Evolutionary conservation across 2,329 filamentous ascomycete species (phyloP).

Genomic region (Fusarium equiseti): DNA sequence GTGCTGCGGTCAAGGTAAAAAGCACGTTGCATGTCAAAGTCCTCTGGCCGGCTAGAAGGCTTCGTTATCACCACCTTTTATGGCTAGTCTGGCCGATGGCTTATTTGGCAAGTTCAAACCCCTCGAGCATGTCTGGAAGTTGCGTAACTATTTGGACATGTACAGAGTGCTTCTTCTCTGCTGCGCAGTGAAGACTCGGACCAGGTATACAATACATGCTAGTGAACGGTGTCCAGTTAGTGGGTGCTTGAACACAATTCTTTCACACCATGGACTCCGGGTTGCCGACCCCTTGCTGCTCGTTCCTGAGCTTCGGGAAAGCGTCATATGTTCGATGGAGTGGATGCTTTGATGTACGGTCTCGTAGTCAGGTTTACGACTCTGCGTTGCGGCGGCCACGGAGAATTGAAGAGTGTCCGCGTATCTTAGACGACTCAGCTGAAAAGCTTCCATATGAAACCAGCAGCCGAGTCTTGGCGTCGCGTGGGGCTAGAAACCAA

Average conservation of each 20-base stretch:
- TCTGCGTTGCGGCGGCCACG: background rate
- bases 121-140: background rate
- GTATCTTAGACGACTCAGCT: slow-evolving; percentile 16
- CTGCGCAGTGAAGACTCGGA: background rate
- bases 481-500: slow-evolving; percentile 35
- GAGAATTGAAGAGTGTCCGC: slow-evolving; percentile 1
- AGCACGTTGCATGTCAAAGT: slow-evolving; percentile 1
- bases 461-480: slow-evolving; percentile 32
- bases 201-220: background rate
- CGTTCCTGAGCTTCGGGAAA: background rate
- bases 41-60: slow-evolving; percentile 16
- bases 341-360: slow-evolving; percentile 13
- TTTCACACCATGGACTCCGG: background rate
- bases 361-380: slow-evolving; percentile 10
- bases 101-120: slow-evolving; percentile 14
- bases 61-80: slow-evolving; percentile 23
- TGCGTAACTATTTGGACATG: background rate
- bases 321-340: slow-evolving; percentile 4
- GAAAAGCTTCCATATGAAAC: slow-evolving; percentile 18
- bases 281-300: background rate
- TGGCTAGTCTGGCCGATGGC: slow-evolving; percentile 12
- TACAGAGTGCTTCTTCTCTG: slow-evolving; percentile 14
- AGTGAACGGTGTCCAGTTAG: background rate
- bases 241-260: background rate
- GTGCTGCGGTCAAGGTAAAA: background rate